Percentiles rank a stretch among this genome's conserved stretches.
Conservation (phyloP, 2,329 filamentous ascomycete genomes). For the Cercospora zeina region DNA sequence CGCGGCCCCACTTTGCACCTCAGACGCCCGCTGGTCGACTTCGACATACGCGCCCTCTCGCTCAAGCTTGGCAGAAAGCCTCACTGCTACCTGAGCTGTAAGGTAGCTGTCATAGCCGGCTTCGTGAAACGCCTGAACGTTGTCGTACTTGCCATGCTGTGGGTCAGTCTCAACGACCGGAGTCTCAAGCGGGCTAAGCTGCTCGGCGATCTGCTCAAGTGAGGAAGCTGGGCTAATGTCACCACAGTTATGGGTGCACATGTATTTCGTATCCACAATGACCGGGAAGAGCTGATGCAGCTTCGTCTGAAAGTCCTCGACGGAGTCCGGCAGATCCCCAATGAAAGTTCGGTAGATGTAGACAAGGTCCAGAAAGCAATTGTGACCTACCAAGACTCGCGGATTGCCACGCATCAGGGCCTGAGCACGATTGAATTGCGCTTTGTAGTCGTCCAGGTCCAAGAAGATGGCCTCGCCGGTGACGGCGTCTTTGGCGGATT, state of each 20-base stretch:
- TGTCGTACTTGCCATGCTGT: conserved; percentile 46
- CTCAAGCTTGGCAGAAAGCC: conserved; percentile 56
- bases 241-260: conserved; percentile 59
- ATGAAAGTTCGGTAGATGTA: conserved; percentile 66
- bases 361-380: conserved; percentile 63
- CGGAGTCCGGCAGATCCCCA: conserved; percentile 55
- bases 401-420: conserved; percentile 48
- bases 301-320: conserved; percentile 55
- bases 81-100: conserved; percentile 60
- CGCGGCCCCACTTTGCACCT: conserved; percentile 22
- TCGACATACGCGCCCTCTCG: conserved; percentile 42
- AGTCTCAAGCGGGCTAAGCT: conserved; percentile 42
- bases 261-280: conserved; percentile 64
- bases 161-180: conserved; percentile 47
- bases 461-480: conserved; percentile 42
- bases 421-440: conserved; percentile 45
- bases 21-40: conserved; percentile 16
- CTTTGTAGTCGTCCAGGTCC: conserved; percentile 41
- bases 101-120: conserved; percentile 64
- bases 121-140: conserved; percentile 54
- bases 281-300: conserved; percentile 58
- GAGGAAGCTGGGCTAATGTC: conserved; percentile 53
- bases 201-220: conserved; percentile 52
- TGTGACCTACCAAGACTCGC: conserved; percentile 62
- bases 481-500: conserved; percentile 40